Evolutionary conservation across 2,329 filamentous ascomycete species (phyloP), one percentile per base, ranked within the genome.

Genomic region (Colletotrichum somersetense): DNA sequence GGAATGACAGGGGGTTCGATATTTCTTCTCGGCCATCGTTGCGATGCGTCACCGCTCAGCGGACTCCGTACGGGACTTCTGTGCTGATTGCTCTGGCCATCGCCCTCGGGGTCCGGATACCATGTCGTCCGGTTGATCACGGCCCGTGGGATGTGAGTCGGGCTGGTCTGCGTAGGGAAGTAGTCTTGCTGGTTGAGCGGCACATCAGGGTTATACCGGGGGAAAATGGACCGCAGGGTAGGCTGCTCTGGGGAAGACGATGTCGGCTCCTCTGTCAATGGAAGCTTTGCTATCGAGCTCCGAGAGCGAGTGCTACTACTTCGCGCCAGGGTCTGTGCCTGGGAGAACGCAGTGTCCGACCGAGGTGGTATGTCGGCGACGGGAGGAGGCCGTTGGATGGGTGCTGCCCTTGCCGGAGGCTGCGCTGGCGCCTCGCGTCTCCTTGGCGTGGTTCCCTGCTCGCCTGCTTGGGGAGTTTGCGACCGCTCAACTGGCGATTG

Each of bases 221-320:
- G 93, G 76, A 95, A 95, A 76, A 95, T 94, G 33, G 92, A 95
- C 42, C 89, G 87, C 76, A 93, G 86, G 0, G 87, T 83, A 7
- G 40, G 85, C 80, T 63, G 73, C 42, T 70, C 56, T 42, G 62
- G 66, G 7, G 72, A 63, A 56, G 79, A 73, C 30, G 77, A 75
- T 5, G 77, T 71, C 1, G 79, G 57, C 11, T 81, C 79, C 33
- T 83, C 82, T 35, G 77, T 77, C 5, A 86, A 76, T 20, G 87
- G 88, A 33, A 83, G 80, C 75, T 91, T 90, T 62, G 87, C 86
- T 75, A 90, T 89, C 26, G 88, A 91, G 78, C 81, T 87, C 66
- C 87, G 83, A 1, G 88, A 89, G 23, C 83, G 81, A 59, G 81
- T 83, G 77, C 86, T 89, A 61, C 83, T 82, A 72, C 81, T 84